Percentiles rank a stretch among this genome's conserved stretches.
These are phyloP conservation scores for Aristolochia californica DNA, from an alignment of 164 flowering plant species.

Conservation along the genomic window DNA sequence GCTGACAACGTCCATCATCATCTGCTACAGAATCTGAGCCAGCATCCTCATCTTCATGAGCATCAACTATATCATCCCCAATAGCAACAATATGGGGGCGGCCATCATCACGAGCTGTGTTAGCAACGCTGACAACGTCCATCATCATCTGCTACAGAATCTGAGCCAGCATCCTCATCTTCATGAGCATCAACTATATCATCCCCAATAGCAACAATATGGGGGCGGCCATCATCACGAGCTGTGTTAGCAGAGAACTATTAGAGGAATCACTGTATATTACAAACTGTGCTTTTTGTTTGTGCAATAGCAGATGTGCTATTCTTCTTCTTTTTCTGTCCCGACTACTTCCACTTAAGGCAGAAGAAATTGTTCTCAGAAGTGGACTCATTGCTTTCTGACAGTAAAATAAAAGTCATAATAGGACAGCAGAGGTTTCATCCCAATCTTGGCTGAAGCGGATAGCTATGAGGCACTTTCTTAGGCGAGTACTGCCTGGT, in stretches of 20 bases:
- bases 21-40: slow-evolving; percentile 11
- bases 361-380: too few relatives aligned
- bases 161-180: slow-evolving; percentile 18
- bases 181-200: slow-evolving; percentile 8
- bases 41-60: slow-evolving; percentile 15
- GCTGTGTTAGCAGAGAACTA: slow-evolving; percentile 54
- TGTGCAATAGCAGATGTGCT: slow-evolving; percentile 22
- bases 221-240: slow-evolving; percentile 25
- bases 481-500: too few relatives aligned
- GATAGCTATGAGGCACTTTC: too few relatives aligned
- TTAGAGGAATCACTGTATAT: slow-evolving; percentile 84
- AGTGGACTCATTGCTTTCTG: too few relatives aligned
- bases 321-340: slow-evolving; percentile 15
- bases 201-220: slow-evolving; percentile 13
- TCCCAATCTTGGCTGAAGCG: too few relatives aligned
- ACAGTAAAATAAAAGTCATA: too few relatives aligned
- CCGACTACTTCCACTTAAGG: slow-evolving; percentile 16
- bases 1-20: slow-evolving; percentile 8
- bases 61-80: slow-evolving; percentile 9
- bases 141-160: slow-evolving; percentile 7
- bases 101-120: slow-evolving; percentile 25
- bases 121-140: slow-evolving; percentile 7
- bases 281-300: slow-evolving; percentile 36
- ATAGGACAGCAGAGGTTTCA: too few relatives aligned
- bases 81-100: slow-evolving; percentile 16